Percentiles rank a stretch among this genome's conserved stretches.
Evolutionary conservation across 2,329 filamentous ascomycete genomes (phyloP).

Genomic region (Sarocladium oryzae): DNA sequence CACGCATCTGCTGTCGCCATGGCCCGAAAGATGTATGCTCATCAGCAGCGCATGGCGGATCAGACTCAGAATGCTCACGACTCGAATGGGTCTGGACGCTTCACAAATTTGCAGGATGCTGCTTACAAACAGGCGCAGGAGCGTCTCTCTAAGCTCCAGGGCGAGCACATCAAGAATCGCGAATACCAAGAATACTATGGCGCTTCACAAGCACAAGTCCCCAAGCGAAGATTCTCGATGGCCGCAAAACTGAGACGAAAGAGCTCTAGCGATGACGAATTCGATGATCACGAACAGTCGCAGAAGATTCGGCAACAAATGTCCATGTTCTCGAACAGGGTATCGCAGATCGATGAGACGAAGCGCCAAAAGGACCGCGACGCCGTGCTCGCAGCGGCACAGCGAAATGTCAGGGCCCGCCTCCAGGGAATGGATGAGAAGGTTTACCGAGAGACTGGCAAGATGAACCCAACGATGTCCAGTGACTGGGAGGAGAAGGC

Average conservation of each 20-base stretch:
- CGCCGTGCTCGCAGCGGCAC: constrained; percentile 68
- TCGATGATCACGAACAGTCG: constrained; percentile 62
- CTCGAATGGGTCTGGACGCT: constrained; percentile 19
- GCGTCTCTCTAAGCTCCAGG: constrained; percentile 71
- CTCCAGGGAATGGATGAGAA: constrained; percentile 78
- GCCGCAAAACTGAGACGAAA: constrained; percentile 54
- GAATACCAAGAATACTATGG: constrained; percentile 76
- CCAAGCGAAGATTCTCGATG: constrained; percentile 40
- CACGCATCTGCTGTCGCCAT: constrained; percentile 82
- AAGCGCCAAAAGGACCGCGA: constrained; percentile 73
- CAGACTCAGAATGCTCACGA: constrained; percentile 36
- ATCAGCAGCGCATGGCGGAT: constrained; percentile 57
- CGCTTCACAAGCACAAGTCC: constrained; percentile 29
- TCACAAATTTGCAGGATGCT: constrained; percentile 70
- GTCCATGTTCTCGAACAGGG: constrained; percentile 64
- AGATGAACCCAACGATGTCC: constrained; percentile 59
- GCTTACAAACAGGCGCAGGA: constrained; percentile 83
- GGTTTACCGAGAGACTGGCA: constrained; percentile 70
- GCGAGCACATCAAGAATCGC: constrained; percentile 56
- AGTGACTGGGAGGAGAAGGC: constrained; percentile 77
- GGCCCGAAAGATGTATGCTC: constrained; percentile 78
- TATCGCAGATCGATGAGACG: constrained; percentile 63
- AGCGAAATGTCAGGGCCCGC: constrained; percentile 75
- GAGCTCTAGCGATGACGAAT: constrained; percentile 53
- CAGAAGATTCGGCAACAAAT: constrained; percentile 71